A percentile compares a stretch with the other conserved stretches of the same genome.
phyloP scores from a whole-genome alignment of 2,329 filamentous ascomycete species.

The Fusarium xyrophilum region DNA sequence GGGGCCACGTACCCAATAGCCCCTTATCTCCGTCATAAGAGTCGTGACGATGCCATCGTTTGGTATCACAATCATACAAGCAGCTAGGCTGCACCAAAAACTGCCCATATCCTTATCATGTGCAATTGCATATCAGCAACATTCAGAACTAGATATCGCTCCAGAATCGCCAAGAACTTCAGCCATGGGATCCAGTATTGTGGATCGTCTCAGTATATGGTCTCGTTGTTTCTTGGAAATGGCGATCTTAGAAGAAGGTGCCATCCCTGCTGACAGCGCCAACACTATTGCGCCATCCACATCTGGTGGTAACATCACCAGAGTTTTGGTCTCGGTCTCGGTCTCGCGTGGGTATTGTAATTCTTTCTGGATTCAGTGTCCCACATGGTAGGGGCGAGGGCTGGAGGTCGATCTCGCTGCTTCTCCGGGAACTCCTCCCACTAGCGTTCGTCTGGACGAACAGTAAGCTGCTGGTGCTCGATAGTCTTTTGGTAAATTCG shows the following conservation, averaged over 20 bases:
- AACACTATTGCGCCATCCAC: conserved; percentile 64
- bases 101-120: not conserved
- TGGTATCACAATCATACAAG: conserved; percentile 44
- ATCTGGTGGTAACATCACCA: conserved; percentile 51
- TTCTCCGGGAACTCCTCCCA: conserved; percentile 56
- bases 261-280: conserved; percentile 62
- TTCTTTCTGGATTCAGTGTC: conserved; percentile 54
- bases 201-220: not conserved
- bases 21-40: conserved; percentile 36
- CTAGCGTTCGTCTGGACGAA: conserved; percentile 64
- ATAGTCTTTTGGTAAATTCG: conserved; percentile 66
- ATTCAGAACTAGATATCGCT: not conserved
- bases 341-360: conserved; percentile 45
- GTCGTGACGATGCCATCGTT: conserved; percentile 38
- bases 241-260: conserved; percentile 55
- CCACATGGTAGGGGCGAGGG: conserved; percentile 46
- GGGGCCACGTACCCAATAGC: conserved; percentile 21
- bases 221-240: not conserved
- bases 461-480: conserved; percentile 66
- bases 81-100: conserved; percentile 28
- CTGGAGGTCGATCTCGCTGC: conserved; percentile 54
- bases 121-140: conserved; percentile 2
- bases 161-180: conserved; percentile 1
- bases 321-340: conserved; percentile 43
- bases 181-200: not conserved